Conservation (phyloP, 345 rosid genomes). For the Citrus glauca region DNA sequence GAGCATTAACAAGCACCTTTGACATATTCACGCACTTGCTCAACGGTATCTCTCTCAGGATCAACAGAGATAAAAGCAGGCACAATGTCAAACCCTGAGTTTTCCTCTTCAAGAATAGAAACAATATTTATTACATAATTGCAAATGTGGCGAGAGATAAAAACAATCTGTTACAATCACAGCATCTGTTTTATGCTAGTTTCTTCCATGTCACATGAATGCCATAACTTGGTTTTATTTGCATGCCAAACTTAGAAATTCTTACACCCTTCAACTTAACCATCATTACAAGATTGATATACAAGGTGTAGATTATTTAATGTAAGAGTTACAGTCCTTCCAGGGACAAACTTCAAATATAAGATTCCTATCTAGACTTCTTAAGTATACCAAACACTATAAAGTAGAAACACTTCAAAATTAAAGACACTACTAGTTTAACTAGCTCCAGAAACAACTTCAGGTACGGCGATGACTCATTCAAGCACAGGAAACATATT, state of each 20-base stretch:
- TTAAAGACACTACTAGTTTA: not conserved
- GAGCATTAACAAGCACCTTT: constrained; percentile 48
- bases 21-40: constrained; percentile 90
- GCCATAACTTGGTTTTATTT: not conserved
- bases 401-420: not conserved
- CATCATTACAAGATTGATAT: not conserved
- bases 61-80: constrained; percentile 92
- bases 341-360: not conserved
- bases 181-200: not conserved
- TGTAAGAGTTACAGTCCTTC: not conserved
- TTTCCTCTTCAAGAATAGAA: constrained; percentile 53
- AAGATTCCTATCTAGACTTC: not conserved
- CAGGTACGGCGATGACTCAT: not conserved
- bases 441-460: not conserved
- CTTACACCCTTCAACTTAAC: not conserved
- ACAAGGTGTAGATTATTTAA: not conserved
- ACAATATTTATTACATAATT: not conserved
- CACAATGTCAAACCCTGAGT: constrained; percentile 62
- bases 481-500: not conserved
- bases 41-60: constrained; percentile 93
- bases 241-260: not conserved
- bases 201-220: not conserved
- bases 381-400: not conserved
- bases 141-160: not conserved
- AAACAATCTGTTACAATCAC: not conserved